These are phyloP conservation scores for Leptosphaerulina australis DNA, from an alignment of 2,329 filamentous ascomycete species.

Conservation along the genomic window DNA sequence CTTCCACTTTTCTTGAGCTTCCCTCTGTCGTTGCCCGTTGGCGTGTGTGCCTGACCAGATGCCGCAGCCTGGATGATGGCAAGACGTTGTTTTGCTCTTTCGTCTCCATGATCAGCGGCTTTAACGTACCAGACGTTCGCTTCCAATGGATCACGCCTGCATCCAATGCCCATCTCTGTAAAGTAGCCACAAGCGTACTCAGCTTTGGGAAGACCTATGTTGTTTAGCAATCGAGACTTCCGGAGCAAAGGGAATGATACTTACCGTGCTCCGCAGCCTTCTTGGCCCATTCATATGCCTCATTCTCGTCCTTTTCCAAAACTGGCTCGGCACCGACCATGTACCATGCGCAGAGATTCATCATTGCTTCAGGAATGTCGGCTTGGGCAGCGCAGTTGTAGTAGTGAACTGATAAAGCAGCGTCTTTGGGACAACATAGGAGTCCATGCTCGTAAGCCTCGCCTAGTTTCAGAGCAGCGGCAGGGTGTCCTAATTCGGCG, in stretches of 20 bases:
- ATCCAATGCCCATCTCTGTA: constrained; percentile 97
- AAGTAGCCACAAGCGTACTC: constrained; percentile 97
- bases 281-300: constrained; percentile 95
- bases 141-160: constrained; percentile 89
- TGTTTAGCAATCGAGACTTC: constrained; percentile 20
- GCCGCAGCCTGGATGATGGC: constrained; percentile 86
- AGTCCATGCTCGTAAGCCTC: constrained; percentile 95
- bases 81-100: constrained; percentile 84
- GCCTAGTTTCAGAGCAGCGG: constrained; percentile 88
- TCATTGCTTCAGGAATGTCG: constrained; percentile 88
- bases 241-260: constrained; percentile 35
- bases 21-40: constrained; percentile 29
- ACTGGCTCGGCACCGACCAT: constrained; percentile 92
- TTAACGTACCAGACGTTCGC: constrained; percentile 99
- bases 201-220: constrained; percentile 69
- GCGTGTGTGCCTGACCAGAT: constrained; percentile 54
- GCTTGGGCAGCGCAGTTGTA: constrained; percentile 90
- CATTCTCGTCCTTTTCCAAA: constrained; percentile 90
- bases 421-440: constrained; percentile 85
- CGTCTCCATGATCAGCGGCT: constrained; percentile 89
- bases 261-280: constrained; percentile 84
- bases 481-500: constrained; percentile 85
- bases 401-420: constrained; percentile 93
- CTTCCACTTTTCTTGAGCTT: constrained; percentile 41
- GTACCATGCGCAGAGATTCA: constrained; percentile 98